phyloP scores from a whole-genome alignment of 1,284 basidiomycete species.

The Ceratobasidium sp. region DNA sequence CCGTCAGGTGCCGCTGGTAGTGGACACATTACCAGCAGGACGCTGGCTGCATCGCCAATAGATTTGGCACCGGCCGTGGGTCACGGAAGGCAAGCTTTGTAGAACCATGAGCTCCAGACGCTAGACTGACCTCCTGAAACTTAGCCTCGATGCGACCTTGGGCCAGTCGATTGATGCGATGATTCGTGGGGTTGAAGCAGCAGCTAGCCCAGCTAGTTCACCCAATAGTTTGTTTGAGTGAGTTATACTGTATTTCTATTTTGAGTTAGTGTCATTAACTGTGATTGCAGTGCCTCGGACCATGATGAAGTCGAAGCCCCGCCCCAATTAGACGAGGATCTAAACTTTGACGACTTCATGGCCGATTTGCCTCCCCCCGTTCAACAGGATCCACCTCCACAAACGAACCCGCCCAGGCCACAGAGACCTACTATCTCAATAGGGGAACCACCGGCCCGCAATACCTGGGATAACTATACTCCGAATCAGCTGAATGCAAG shows the following conservation, averaged over 20 bases:
- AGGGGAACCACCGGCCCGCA: neutral
- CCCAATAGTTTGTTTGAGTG: slow-evolving; percentile 35
- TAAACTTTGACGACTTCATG: slow-evolving; percentile 8
- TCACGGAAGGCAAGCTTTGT: too few relatives aligned
- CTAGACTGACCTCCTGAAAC: neutral
- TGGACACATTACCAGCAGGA: neutral
- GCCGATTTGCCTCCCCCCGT: neutral
- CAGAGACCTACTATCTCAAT: neutral
- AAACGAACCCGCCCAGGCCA: too few relatives aligned
- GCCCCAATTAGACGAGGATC: neutral
- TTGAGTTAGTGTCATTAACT: neutral
- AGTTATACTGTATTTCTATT: neutral
- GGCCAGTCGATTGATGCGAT: neutral
- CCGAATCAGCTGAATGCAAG: too few relatives aligned
- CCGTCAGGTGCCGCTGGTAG: neutral
- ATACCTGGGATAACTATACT: neutral
- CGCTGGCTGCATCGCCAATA: slow-evolving; percentile 6
- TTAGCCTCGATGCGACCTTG: neutral
- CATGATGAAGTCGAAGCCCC: neutral
- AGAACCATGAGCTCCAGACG: neutral
- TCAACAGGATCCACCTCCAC: neutral
- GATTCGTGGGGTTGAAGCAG: slow-evolving; percentile 8
- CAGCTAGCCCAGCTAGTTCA: slow-evolving; percentile 4
- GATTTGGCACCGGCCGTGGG: slow-evolving; percentile 8
- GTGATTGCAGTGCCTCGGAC: neutral